Evolutionary conservation across 176 grass and related monocot species (phyloP).

Genomic region (Tuctoria greenei): DNA sequence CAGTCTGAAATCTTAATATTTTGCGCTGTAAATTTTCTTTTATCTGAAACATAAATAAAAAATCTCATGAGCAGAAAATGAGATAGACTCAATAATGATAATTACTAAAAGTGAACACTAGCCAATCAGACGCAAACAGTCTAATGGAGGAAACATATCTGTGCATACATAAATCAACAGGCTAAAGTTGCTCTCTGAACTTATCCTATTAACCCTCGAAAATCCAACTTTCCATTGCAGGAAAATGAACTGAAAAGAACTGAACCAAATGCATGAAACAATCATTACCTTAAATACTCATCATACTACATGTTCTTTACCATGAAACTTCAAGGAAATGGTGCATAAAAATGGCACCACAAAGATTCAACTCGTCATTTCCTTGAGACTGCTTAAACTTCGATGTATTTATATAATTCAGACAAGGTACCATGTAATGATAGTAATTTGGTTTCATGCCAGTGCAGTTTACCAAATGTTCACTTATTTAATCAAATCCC

Average conservation of each 20-base stretch:
- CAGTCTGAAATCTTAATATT: conserved; percentile 45
- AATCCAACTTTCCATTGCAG: conserved; percentile 4
- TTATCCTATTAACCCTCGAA: background rate
- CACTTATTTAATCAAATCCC: background rate
- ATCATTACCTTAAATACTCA: background rate
- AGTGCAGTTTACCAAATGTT: background rate
- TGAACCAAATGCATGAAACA: background rate
- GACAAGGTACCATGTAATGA: background rate
- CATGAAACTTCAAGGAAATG: background rate
- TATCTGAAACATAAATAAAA: conserved; percentile 39
- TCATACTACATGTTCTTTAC: background rate
- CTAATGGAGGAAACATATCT: background rate
- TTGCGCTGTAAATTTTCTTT: conserved; percentile 39
- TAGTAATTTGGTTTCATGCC: background rate
- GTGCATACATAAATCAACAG: background rate
- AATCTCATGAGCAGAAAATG: background rate
- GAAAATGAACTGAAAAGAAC: background rate
- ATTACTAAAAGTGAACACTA: background rate
- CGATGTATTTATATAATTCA: background rate
- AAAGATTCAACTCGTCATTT: background rate
- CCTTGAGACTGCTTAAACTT: background rate
- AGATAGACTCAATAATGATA: conserved; percentile 1
- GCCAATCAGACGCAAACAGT: conserved; percentile 1
- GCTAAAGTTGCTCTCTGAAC: background rate
- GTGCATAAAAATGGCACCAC: background rate